Evolutionary conservation across 2,329 filamentous ascomycete species (phyloP).

Genomic region (Stylonectria norvegica): DNA sequence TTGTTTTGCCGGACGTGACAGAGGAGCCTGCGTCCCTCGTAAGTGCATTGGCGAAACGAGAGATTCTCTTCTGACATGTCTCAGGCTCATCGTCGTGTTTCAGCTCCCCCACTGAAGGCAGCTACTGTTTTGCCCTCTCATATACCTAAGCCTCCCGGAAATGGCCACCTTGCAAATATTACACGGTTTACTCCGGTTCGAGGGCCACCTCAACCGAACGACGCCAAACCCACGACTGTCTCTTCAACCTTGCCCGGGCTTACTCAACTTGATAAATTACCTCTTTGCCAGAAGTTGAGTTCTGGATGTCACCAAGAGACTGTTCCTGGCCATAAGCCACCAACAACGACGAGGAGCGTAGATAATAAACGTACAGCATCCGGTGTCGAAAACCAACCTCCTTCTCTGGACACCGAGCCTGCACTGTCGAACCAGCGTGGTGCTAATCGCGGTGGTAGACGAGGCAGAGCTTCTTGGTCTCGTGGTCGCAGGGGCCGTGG

Average conservation of each 20-base stretch:
- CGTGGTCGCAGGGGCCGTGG: constrained; percentile 28
- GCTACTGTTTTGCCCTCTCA: constrained; percentile 14
- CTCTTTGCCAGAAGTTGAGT: too few species aligned
- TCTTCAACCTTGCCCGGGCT: too few species aligned
- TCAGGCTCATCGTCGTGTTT: constrained; percentile 25
- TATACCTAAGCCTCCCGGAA: constrained; percentile 23
- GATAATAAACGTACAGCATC: neutral
- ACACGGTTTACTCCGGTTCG: neutral
- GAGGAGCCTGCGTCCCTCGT: constrained; percentile 15
- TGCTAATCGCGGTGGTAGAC: constrained; percentile 22
- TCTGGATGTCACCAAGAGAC: too few species aligned
- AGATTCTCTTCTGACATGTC: constrained; percentile 5
- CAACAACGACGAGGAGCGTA: neutral
- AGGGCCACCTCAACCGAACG: too few species aligned
- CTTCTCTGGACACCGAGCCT: constrained; percentile 4
- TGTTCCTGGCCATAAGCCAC: too few species aligned
- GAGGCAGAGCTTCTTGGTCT: constrained; percentile 24
- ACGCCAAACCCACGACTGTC: neutral
- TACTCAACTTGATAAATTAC: too few species aligned
- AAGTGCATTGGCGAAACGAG: neutral
- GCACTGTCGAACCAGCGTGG: constrained; percentile 10
- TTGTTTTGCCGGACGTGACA: neutral
- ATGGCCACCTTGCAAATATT: constrained; percentile 7
- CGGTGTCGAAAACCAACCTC: constrained; percentile 12
- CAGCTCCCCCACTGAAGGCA: constrained; percentile 20